Percentiles rank a stretch among this genome's conserved stretches.
These are phyloP conservation scores for Starmerella cellae DNA, from an alignment of 805 yeast species.

Conservation along the genomic window DNA sequence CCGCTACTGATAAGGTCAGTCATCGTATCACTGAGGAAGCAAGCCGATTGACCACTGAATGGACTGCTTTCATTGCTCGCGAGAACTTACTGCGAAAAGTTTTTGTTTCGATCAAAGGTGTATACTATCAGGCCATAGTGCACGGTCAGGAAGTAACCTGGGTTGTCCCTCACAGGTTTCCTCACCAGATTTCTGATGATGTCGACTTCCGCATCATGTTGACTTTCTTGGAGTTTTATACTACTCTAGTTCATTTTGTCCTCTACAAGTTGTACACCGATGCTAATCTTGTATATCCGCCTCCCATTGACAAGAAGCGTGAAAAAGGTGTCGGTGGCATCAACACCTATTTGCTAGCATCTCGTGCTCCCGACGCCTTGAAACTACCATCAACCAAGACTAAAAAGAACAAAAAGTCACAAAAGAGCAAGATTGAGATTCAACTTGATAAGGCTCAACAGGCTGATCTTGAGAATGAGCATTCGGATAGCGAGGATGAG, in stretches of 20 bases:
- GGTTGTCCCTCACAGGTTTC: slow-evolving; percentile 95
- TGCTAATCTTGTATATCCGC: slow-evolving; percentile 79
- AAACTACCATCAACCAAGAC: slow-evolving; percentile 21
- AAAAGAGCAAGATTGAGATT: slow-evolving; percentile 4
- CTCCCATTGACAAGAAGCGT: slow-evolving; percentile 58
- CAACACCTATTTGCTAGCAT: slow-evolving; percentile 64
- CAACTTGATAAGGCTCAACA: slow-evolving; percentile 35
- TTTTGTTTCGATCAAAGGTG: slow-evolving; percentile 93
- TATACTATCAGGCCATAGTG: slow-evolving; percentile 80
- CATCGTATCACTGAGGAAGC: slow-evolving; percentile 80
- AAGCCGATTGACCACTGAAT: slow-evolving; percentile 72
- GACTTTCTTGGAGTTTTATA: slow-evolving; percentile 89
- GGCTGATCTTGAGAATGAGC: slow-evolving; percentile 30
- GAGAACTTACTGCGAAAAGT: slow-evolving; percentile 74
- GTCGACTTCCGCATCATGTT: slow-evolving; percentile 94
- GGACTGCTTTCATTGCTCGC: slow-evolving; percentile 86
- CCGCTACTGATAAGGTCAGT: slow-evolving; percentile 74
- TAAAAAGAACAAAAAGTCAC: slow-evolving; percentile 7
- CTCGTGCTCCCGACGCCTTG: slow-evolving; percentile 15
- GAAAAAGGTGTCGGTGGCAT: slow-evolving; percentile 84
- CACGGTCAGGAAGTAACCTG: slow-evolving; percentile 89
- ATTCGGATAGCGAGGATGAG: slow-evolving; percentile 25
- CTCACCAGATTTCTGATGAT: slow-evolving; percentile 86
- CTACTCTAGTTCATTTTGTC: slow-evolving; percentile 80
- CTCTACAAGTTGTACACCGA: slow-evolving; percentile 77